A percentile compares a stretch with the other conserved stretches of the same genome.
phyloP scores from a whole-genome alignment of 1,139 yeast genomes.

The Magnusiomyces fungicola region DNA sequence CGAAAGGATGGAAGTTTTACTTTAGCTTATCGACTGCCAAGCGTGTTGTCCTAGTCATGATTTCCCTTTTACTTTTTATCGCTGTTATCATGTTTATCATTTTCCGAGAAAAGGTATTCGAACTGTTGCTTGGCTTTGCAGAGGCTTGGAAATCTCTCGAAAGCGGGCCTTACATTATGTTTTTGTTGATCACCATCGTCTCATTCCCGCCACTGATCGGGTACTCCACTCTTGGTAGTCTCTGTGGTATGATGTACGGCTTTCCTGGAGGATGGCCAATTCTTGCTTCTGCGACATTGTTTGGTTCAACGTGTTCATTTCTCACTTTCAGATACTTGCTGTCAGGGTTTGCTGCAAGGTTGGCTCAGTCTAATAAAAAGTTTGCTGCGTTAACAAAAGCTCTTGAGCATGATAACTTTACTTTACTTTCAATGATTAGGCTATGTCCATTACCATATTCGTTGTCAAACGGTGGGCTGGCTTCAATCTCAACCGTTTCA shows the following conservation, averaged over 20 bases:
- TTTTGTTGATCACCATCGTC: constrained; percentile 41
- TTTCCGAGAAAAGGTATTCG: constrained; percentile 44
- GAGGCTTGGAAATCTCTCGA: constrained; percentile 40
- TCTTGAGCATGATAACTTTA: constrained; percentile 57
- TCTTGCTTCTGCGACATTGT: constrained; percentile 57
- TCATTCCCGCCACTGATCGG: constrained; percentile 89
- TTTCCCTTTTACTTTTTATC: constrained; percentile 12
- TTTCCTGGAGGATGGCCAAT: constrained; percentile 73
- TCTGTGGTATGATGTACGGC: constrained; percentile 82
- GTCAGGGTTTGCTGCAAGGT: constrained; percentile 48
- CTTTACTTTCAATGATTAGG: constrained; percentile 62
- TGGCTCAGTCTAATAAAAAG: constrained; percentile 47
- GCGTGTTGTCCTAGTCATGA: constrained; percentile 10
- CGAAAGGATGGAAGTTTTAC: constrained; percentile 9
- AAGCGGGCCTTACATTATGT: constrained; percentile 50
- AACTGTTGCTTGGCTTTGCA: constrained; percentile 40
- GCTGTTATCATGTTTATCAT: constrained; percentile 32
- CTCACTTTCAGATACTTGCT: constrained; percentile 57
- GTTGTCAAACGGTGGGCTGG: constrained; percentile 84
- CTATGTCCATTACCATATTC: constrained; percentile 92
- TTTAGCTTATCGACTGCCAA: constrained; percentile 13
- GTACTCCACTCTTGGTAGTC: constrained; percentile 58
- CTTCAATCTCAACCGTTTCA: constrained; percentile 71
- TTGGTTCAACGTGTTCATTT: constrained; percentile 72
- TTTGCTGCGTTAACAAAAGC: constrained; percentile 73